Evolutionary conservation across 495 filamentous ascomycete genomes (phyloP).

Genomic region (Daldinia caldariorum): DNA sequence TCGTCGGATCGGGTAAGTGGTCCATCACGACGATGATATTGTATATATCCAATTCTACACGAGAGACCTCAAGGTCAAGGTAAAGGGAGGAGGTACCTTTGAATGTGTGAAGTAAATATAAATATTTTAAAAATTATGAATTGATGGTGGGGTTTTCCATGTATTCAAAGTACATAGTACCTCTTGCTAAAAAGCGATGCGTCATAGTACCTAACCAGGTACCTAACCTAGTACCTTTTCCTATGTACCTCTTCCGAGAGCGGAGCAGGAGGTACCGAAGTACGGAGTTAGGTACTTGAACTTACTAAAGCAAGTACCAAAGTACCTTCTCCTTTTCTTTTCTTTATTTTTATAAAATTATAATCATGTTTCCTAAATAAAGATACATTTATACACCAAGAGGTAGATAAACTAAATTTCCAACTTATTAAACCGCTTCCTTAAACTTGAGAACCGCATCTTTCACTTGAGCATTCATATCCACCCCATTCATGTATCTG

Average conservation of each 20-base stretch:
- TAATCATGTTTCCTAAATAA: not conserved
- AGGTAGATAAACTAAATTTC: too few species aligned
- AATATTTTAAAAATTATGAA: conserved; percentile 3
- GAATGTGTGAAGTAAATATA: too few species aligned
- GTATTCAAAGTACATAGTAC: not conserved
- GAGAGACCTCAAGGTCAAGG: too few species aligned
- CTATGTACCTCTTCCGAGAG: conserved; percentile 13
- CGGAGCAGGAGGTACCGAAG: conserved; percentile 6
- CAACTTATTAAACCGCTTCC: not conserved
- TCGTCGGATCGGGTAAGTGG: conserved; percentile 75
- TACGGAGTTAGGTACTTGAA: not conserved
- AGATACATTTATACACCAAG: not conserved
- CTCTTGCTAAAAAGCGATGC: not conserved
- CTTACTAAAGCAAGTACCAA: not conserved
- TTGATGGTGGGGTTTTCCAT: conserved; percentile 4
- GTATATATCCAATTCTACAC: not conserved
- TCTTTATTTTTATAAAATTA: not conserved
- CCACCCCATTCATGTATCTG: not conserved
- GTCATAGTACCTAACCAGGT: conserved; percentile 10
- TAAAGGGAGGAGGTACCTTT: too few species aligned
- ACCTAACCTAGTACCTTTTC: conserved; percentile 2
- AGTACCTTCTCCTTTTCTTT: not conserved
- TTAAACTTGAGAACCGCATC: not conserved
- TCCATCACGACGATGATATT: conserved; percentile 19
- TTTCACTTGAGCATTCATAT: not conserved